Percentiles rank a stretch among this genome's conserved stretches.
These are phyloP conservation scores for Pyrus communis DNA, from an alignment of 306 rosid genomes.

Conservation along the genomic window DNA sequence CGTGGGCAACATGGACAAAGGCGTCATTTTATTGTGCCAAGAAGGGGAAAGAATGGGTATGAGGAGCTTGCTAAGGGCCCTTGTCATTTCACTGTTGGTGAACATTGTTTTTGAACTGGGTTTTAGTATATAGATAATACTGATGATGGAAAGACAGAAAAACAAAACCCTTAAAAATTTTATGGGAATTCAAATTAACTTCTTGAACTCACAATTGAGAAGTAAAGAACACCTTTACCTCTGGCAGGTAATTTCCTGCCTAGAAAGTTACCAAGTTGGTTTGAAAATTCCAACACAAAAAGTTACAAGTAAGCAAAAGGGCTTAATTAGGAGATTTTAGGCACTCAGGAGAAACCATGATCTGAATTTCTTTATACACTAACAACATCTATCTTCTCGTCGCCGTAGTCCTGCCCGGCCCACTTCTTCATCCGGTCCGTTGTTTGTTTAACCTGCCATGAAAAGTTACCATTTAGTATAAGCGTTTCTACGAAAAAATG, in stretches of 20 bases:
- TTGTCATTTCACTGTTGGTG: no score
- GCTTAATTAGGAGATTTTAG: not conserved
- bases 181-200: not conserved
- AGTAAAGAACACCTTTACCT: not conserved
- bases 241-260: not conserved
- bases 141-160: not conserved
- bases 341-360: not conserved
- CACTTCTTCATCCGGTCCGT: constrained; percentile 40
- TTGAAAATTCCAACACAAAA: not conserved
- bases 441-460: constrained; percentile 38
- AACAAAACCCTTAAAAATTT: not conserved
- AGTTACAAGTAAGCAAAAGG: not conserved
- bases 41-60: no score
- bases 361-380: not conserved
- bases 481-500: no score
- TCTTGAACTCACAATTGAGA: not conserved
- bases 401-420: constrained; percentile 35
- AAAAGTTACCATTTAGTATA: not conserved
- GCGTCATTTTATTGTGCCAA: no score
- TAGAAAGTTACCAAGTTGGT: not conserved
- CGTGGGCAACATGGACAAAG: no score
- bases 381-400: not conserved
- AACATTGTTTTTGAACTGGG: no score
- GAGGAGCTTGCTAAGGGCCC: no score
- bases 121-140: not conserved